These are phyloP conservation scores for Fusarium pseudograminearum DNA, from an alignment of 2,329 filamentous ascomycete species.

Conservation along the genomic window DNA sequence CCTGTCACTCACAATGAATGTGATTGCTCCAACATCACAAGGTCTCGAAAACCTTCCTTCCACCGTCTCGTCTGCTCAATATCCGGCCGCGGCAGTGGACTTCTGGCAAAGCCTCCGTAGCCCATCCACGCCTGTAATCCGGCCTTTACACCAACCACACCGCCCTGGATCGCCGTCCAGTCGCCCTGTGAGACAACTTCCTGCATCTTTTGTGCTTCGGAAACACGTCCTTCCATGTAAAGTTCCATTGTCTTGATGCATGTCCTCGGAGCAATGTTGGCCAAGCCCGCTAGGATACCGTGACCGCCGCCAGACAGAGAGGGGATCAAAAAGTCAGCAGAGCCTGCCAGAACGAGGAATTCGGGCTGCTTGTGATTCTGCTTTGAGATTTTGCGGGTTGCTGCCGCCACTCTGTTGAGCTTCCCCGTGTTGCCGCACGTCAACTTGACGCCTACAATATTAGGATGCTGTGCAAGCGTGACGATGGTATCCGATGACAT, in stretches of 20 bases:
- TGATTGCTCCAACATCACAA: slow-evolving; percentile 65
- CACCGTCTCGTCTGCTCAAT: slow-evolving; percentile 62
- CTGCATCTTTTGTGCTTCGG: slow-evolving; percentile 73
- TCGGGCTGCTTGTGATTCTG: slow-evolving; percentile 45
- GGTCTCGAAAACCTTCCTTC: slow-evolving; percentile 68
- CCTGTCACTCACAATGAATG: slow-evolving; percentile 53
- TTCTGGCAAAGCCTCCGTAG: slow-evolving; percentile 68
- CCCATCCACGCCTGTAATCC: slow-evolving; percentile 74
- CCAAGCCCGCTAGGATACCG: slow-evolving; percentile 78
- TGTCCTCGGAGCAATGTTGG: slow-evolving; percentile 76
- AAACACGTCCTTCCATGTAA: slow-evolving; percentile 67
- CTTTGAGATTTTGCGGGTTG: slow-evolving; percentile 60
- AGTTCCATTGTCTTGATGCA: slow-evolving; percentile 72
- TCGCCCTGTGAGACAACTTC: slow-evolving; percentile 75
- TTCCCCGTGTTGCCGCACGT: slow-evolving; percentile 79
- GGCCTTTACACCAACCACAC: slow-evolving; percentile 78
- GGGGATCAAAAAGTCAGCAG: slow-evolving; percentile 78
- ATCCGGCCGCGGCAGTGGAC: slow-evolving; percentile 57
- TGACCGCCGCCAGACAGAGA: slow-evolving; percentile 75
- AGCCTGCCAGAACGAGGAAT: slow-evolving; percentile 79
- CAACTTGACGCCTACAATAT: slow-evolving; percentile 76
- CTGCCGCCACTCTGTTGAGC: slow-evolving; percentile 71
- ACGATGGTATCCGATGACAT: slow-evolving; percentile 73
- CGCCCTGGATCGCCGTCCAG: slow-evolving; percentile 78
- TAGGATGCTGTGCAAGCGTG: slow-evolving; percentile 69